Percentiles rank a stretch among this genome's conserved stretches.
These are phyloP conservation scores for Dentiscutata heterogama DNA, from an alignment of 371 early-diverging fungal species.

Conservation along the genomic window DNA sequence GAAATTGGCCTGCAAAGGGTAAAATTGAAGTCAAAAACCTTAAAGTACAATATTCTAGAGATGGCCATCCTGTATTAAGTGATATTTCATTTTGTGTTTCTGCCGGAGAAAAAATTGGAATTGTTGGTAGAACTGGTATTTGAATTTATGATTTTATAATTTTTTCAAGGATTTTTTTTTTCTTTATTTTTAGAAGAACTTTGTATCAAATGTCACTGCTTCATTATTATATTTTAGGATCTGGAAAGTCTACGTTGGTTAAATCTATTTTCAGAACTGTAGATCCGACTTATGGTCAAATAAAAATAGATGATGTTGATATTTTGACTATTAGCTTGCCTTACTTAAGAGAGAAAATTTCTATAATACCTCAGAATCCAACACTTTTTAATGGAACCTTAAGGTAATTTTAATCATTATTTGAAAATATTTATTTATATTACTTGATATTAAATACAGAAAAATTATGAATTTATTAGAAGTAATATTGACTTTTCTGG, in stretches of 20 bases:
- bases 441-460: not conserved
- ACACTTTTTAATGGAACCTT: slow-evolving; percentile 76
- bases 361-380: slow-evolving; percentile 75
- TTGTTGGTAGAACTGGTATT: slow-evolving; percentile 68
- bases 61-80: slow-evolving; percentile 70
- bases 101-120: slow-evolving; percentile 77
- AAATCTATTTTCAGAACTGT: slow-evolving; percentile 82
- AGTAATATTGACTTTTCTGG: slow-evolving; percentile 75
- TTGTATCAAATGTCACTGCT: not conserved
- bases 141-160: not conserved
- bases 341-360: slow-evolving; percentile 69
- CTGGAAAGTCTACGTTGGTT: slow-evolving; percentile 83
- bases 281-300: slow-evolving; percentile 73
- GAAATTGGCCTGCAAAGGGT: slow-evolving; percentile 87
- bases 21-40: slow-evolving; percentile 71
- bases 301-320: slow-evolving; percentile 81
- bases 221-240: slow-evolving; percentile 63
- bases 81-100: slow-evolving; percentile 69
- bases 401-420: no score
- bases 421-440: not conserved
- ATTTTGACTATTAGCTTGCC: slow-evolving; percentile 77
- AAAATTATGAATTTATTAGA: slow-evolving; percentile 44
- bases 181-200: slow-evolving; percentile 3
- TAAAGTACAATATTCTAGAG: slow-evolving; percentile 71
- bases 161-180: not conserved